Evolutionary conservation across 2,329 filamentous ascomycete species (phyloP).

Genomic region (Phaeophleospora eucalypticola): DNA sequence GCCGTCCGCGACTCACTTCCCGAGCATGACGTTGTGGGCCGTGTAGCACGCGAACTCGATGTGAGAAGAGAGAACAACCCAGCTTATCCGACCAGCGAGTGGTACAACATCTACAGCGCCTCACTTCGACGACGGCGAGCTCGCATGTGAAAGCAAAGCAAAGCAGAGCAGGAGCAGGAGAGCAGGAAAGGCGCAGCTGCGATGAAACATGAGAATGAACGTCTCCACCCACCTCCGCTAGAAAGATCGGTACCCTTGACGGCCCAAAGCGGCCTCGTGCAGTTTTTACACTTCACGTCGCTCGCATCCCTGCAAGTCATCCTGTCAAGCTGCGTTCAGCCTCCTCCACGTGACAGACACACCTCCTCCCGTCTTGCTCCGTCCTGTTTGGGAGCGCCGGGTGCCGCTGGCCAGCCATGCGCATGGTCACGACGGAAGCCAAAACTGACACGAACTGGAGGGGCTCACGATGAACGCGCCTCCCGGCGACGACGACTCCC

Average conservation of each 20-base stretch:
- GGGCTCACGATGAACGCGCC: not conserved
- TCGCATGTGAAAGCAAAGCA: too few relatives aligned
- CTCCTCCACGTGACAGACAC: not conserved
- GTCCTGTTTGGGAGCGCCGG: too few relatives aligned
- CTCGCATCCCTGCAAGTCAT: conserved; percentile 3
- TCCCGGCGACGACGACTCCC: conserved; percentile 1
- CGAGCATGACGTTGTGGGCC: conserved; percentile 2
- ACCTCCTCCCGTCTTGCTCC: not conserved
- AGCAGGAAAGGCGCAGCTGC: too few relatives aligned
- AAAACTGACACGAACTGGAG: not conserved
- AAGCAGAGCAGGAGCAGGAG: too few relatives aligned
- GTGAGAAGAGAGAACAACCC: too few relatives aligned
- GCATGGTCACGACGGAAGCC: not conserved
- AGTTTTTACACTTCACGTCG: not conserved
- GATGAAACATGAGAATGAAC: too few relatives aligned
- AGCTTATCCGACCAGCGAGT: too few relatives aligned
- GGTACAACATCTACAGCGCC: too few relatives aligned
- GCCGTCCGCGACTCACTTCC: not conserved
- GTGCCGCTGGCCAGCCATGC: not conserved
- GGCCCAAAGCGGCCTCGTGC: conserved; percentile 1
- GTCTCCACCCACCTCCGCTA: not conserved
- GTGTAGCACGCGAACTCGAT: not conserved
- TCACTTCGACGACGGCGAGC: too few relatives aligned
- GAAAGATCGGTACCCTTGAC: not conserved
- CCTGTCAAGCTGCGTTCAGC: too few relatives aligned